These are phyloP conservation scores for Boletus vinaceobasis DNA, from an alignment of 768 basidiomycete genomes.

Conservation along the genomic window DNA sequence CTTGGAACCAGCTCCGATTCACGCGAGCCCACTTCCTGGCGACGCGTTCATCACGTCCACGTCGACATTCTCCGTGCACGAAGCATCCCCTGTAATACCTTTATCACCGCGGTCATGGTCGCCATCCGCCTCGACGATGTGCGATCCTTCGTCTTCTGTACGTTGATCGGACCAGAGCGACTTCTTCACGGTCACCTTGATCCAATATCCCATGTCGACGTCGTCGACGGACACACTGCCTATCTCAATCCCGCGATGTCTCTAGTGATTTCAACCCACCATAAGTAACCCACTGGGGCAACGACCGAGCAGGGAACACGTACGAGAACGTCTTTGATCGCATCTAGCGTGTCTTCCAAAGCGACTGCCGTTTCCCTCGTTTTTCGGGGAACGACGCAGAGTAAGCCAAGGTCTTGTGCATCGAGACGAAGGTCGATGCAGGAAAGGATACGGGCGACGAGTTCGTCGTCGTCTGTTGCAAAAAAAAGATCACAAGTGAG, in stretches of 20 bases:
- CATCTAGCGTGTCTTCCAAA: constrained; percentile 1
- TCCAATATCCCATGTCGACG: constrained; percentile 22
- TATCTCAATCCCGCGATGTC: constrained; percentile 1
- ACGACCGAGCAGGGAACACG: neutral
- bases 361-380: neutral
- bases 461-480: constrained; percentile 7
- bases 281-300: neutral
- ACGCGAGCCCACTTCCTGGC: neutral
- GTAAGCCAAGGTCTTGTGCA: constrained; percentile 9
- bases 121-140: neutral
- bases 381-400: constrained; percentile 5
- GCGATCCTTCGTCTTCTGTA: neutral
- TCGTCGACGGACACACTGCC: neutral
- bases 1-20: neutral
- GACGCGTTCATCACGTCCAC: neutral
- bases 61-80: neutral
- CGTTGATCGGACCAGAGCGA: neutral
- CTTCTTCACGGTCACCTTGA: constrained; percentile 1
- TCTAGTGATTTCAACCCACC: neutral
- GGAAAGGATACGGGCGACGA: constrained; percentile 5
- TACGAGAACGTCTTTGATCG: constrained; percentile 10
- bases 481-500: neutral
- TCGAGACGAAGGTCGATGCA: constrained; percentile 4
- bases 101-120: neutral
- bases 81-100: neutral